phyloP scores from a whole-genome alignment of 331 rosid species.

The Cydonia oblonga region DNA sequence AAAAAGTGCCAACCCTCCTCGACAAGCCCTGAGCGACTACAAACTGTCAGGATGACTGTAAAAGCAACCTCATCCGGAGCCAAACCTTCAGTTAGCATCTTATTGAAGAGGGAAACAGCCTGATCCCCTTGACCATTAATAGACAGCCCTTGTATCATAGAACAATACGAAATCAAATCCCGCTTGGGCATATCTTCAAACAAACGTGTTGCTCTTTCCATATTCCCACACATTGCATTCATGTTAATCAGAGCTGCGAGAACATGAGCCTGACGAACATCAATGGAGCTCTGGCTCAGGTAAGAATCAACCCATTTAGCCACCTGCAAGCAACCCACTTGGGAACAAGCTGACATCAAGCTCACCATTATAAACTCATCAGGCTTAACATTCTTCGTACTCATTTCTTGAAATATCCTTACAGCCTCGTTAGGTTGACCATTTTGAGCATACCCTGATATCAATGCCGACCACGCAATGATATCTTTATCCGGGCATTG shows the following conservation, averaged over 20 bases:
- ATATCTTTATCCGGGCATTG: slow-evolving; percentile 36
- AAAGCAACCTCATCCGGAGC: slow-evolving; percentile 70
- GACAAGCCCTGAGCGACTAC: slow-evolving; percentile 64
- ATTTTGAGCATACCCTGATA: slow-evolving; percentile 69
- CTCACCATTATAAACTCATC: slow-evolving; percentile 61
- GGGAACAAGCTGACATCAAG: slow-evolving; percentile 79
- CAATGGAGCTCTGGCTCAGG: slow-evolving; percentile 25
- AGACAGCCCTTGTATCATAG: slow-evolving; percentile 69
- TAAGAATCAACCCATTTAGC: slow-evolving; percentile 65
- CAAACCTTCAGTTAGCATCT: slow-evolving; percentile 60
- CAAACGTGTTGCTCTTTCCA: slow-evolving; percentile 49
- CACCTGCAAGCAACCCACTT: slow-evolving; percentile 41
- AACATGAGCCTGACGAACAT: slow-evolving; percentile 43
- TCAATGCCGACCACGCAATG: slow-evolving; percentile 67
- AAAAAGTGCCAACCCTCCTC: slow-evolving; percentile 68
- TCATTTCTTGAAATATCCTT: slow-evolving; percentile 50
- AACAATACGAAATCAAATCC: slow-evolving; percentile 57
- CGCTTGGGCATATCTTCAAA: slow-evolving; percentile 39
- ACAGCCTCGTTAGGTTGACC: slow-evolving; percentile 51
- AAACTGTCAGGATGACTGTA: slow-evolving; percentile 59
- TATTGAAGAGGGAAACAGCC: slow-evolving; percentile 45
- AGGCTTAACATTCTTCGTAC: slow-evolving; percentile 37
- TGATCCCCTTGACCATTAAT: slow-evolving; percentile 56
- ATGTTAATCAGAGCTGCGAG: slow-evolving; percentile 62
- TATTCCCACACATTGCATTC: slow-evolving; percentile 85